Base-by-base conservation (phyloP, 2,329 filamentous ascomycete species). In the Zarea fungicola region DNA sequence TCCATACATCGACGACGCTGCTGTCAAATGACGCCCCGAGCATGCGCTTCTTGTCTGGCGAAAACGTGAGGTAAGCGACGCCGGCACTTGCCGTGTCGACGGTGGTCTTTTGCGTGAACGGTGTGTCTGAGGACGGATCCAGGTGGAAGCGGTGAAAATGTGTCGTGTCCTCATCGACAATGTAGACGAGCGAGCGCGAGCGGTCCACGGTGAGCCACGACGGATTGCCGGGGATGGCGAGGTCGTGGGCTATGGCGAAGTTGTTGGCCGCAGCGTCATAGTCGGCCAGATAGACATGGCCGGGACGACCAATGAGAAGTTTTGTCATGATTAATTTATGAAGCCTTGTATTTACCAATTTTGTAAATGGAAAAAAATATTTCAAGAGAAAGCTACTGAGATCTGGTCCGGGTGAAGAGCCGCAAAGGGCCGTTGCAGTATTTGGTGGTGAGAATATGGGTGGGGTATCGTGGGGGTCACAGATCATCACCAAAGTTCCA, bases 41-140 rank as follows among this genome's bases (percentile, higher is more conserved):
- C 58, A 78, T 65, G 42, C 68, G 68, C 3, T 65, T 72, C 56
- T 65, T 58, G 51, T 74, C 67, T 43, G 58, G 47, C 61, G 69
- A 73, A 61, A 77, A 72, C 40, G 65, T 72, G 21, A 78, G 66
- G 53, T 70, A 70, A 26, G 77, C 75, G 9, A 74, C 68, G 37
- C 75, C 75, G 0, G 53, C 34, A 34, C 70, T 71, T 32, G 67
- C 71, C 5, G 58, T 63, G 44, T 54, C 58, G 16, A 62, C 55
- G 3, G 63, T 56, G 31, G 62, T 56, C 10, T 58, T 56, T 23
- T 56, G 50, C 4, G 43, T 50, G 14, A 71, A 50, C 2, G 42
- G 58, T 31, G 58, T 58, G 52, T 63, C 62, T 34, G 55, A 56
- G 29, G 54, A 52, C 5, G 59, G 52, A 52, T 73, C 64, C 26